These are phyloP conservation scores for Trypanosoma rangeli DNA, from an alignment of 208 protist genomes.

Conservation along the genomic window DNA sequence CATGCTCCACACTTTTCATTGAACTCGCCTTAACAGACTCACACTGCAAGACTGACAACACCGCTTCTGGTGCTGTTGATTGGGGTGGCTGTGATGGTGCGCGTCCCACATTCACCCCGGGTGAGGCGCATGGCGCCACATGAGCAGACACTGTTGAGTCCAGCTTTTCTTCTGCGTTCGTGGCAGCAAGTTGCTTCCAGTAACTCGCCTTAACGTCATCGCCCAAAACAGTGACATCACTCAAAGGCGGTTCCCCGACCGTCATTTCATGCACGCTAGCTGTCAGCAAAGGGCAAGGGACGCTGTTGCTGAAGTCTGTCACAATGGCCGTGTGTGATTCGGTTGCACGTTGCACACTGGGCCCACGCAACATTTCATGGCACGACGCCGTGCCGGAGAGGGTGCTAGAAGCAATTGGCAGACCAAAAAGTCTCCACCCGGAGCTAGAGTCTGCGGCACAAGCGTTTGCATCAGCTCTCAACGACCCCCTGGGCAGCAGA, in stretches of 20 bases:
- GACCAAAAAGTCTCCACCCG: neutral
- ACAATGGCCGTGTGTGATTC: neutral
- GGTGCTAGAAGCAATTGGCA: neutral
- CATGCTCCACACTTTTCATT: neutral
- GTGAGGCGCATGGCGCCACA: neutral
- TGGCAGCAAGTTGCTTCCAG: neutral
- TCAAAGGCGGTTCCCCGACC: neutral
- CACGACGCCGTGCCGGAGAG: neutral
- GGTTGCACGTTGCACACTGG: conserved; percentile 1
- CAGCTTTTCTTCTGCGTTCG: neutral
- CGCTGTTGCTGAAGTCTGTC: neutral
- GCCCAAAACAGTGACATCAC: neutral
- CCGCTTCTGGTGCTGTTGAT: neutral
- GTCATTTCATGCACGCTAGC: neutral
- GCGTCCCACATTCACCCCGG: neutral
- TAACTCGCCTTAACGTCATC: too few relatives aligned
- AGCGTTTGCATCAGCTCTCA: neutral
- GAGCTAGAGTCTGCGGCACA: neutral
- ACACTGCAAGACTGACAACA: neutral
- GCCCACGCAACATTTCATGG: neutral
- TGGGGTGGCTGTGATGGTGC: neutral
- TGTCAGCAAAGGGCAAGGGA: neutral
- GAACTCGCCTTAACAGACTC: neutral
- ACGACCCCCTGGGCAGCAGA: neutral
- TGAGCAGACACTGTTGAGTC: neutral